These are phyloP conservation scores for Maudiozyma turicensis DNA, from an alignment of 805 yeast species.

Conservation along the genomic window DNA sequence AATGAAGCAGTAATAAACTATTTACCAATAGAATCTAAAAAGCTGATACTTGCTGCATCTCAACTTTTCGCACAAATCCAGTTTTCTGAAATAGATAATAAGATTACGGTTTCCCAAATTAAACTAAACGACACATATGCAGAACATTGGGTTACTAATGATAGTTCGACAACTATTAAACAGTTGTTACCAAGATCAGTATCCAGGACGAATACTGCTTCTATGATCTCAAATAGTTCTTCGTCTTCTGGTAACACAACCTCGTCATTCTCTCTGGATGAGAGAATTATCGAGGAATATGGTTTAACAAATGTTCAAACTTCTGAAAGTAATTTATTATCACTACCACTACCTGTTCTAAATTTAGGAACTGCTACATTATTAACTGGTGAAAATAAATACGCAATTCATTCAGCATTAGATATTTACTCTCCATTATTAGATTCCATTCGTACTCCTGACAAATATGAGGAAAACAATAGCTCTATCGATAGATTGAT, in stretches of 20 bases:
- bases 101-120: neutral
- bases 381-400: slow-evolving; percentile 28
- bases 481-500: neutral
- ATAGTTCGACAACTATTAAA: slow-evolving; percentile 29
- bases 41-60: slow-evolving; percentile 53
- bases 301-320: slow-evolving; percentile 38
- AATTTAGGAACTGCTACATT: slow-evolving; percentile 30
- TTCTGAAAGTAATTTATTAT: slow-evolving; percentile 31
- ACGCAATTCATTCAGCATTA: neutral
- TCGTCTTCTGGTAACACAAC: slow-evolving; percentile 16
- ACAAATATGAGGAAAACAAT: neutral
- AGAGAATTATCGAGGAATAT: slow-evolving; percentile 48
- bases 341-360: slow-evolving; percentile 22
- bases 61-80: slow-evolving; percentile 32
- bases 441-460: neutral
- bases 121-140: neutral
- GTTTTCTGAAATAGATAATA: slow-evolving; percentile 16
- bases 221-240: slow-evolving; percentile 8
- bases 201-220: slow-evolving; percentile 19
- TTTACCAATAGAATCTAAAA: slow-evolving; percentile 58
- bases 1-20: slow-evolving; percentile 60
- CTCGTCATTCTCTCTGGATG: slow-evolving; percentile 29
- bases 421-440: neutral
- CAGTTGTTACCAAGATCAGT: slow-evolving; percentile 9
- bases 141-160: slow-evolving; percentile 31